Percentiles rank a stretch among this genome's conserved stretches.
These are phyloP conservation scores for Rubia peregrina DNA, from an alignment of 305 asterid genomes.

Conservation along the genomic window DNA sequence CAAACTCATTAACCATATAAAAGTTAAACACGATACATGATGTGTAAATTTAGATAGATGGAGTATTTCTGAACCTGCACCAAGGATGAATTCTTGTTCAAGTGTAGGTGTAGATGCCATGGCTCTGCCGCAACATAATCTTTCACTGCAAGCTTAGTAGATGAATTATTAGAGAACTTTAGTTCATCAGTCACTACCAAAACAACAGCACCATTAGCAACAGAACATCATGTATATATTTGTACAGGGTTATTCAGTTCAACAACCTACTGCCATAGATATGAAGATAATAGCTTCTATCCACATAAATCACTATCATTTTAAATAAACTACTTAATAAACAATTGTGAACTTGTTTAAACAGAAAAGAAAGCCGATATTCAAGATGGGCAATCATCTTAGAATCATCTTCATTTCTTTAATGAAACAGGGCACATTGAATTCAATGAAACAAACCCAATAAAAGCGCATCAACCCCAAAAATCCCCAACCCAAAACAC, in stretches of 20 bases:
- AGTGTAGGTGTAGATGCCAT: conserved; percentile 31
- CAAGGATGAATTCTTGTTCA: conserved; percentile 27
- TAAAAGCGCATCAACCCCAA: conserved; percentile 17
- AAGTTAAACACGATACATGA: too few species aligned
- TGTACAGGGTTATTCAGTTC: conserved; percentile 50
- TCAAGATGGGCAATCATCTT: too few species aligned
- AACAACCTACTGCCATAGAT: conserved; percentile 39
- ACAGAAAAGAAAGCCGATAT: too few species aligned
- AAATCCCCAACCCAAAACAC: not conserved
- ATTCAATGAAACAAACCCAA: not conserved
- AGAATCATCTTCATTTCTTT: too few species aligned
- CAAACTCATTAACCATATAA: too few species aligned
- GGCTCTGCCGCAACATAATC: conserved; percentile 30
- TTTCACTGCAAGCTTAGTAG: conserved; percentile 47
- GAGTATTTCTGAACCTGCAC: conserved; percentile 42
- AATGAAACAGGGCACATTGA: not conserved
- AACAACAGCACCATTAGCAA: conserved; percentile 32
- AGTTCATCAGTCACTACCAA: conserved; percentile 29
- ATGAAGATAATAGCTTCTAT: too few species aligned
- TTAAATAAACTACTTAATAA: too few species aligned
- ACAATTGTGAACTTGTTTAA: too few species aligned
- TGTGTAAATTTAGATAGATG: too few species aligned
- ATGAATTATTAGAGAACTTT: conserved; percentile 47
- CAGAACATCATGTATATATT: conserved; percentile 40
- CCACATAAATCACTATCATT: too few species aligned